Evolutionary conservation across 2,329 filamentous ascomycete species (phyloP).

Genomic region (Cercospora zeae-maydis): DNA sequence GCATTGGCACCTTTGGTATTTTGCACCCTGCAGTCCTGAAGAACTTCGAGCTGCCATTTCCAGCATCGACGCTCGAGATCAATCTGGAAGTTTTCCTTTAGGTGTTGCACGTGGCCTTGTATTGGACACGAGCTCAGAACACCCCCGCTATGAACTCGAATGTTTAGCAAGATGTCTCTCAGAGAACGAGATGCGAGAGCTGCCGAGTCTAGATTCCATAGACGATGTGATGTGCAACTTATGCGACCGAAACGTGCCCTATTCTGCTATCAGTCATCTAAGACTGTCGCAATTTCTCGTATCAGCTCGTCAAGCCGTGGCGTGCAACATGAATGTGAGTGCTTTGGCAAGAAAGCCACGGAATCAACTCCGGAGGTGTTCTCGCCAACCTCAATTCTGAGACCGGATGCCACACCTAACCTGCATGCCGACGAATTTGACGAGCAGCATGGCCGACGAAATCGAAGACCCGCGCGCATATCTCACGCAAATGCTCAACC

Average conservation of each 20-base stretch:
- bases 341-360: background rate
- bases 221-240: background rate
- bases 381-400: background rate
- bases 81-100: slow-evolving; percentile 92
- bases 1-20: slow-evolving; percentile 89
- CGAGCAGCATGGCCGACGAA: slow-evolving; percentile 9
- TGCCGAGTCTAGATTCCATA: background rate
- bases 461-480: slow-evolving; percentile 28
- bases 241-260: background rate
- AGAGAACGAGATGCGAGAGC: background rate
- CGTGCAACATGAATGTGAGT: background rate
- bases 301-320: no score
- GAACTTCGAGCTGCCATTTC: slow-evolving; percentile 89
- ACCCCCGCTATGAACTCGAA: background rate
- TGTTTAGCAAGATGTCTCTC: background rate
- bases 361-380: background rate
- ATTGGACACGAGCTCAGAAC: background rate
- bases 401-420: background rate
- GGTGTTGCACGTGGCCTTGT: background rate
- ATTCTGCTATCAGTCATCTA: no score
- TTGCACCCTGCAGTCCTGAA: slow-evolving; percentile 89
- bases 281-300: no score
- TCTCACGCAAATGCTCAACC: slow-evolving; percentile 43
- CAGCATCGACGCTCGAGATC: slow-evolving; percentile 89
- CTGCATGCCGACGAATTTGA: background rate